Conservation (phyloP, 1,284 basidiomycete genomes). For the Leccinum insolens region DNA sequence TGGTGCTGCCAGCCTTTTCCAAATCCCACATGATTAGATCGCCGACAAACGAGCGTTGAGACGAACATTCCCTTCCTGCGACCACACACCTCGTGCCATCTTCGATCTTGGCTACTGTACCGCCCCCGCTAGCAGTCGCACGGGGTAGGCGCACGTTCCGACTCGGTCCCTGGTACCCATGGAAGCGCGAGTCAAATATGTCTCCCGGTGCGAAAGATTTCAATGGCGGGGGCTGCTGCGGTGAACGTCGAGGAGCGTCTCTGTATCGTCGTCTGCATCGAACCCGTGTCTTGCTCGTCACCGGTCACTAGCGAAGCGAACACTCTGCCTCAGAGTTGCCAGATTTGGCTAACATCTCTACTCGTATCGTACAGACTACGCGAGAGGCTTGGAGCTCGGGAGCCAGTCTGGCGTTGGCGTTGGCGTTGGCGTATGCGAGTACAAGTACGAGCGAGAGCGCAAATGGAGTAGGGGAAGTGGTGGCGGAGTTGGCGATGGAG, state of each 20-base stretch:
- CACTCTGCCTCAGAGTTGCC: slow-evolving; percentile 4
- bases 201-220: slow-evolving; percentile 24
- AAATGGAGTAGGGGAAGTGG: no score
- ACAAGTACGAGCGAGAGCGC: no score
- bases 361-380: neutral
- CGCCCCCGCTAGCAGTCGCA: slow-evolving; percentile 60
- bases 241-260: slow-evolving; percentile 32
- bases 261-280: slow-evolving; percentile 17
- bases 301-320: neutral
- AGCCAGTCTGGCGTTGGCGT: no score
- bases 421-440: no score
- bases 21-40: slow-evolving; percentile 88
- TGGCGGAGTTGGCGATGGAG: no score
- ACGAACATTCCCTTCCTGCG: slow-evolving; percentile 74
- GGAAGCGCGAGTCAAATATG: slow-evolving; percentile 45
- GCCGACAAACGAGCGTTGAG: slow-evolving; percentile 39
- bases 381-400: neutral
- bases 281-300: slow-evolving; percentile 4
- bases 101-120: slow-evolving; percentile 64
- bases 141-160: slow-evolving; percentile 62
- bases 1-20: slow-evolving; percentile 65
- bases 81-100: slow-evolving; percentile 70
- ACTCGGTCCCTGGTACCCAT: slow-evolving; percentile 46
- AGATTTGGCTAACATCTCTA: slow-evolving; percentile 15
- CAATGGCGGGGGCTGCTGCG: slow-evolving; percentile 7